These are phyloP conservation scores for Tanacetum coccineum DNA, from an alignment of 129 eudicot species.

Conservation along the genomic window DNA sequence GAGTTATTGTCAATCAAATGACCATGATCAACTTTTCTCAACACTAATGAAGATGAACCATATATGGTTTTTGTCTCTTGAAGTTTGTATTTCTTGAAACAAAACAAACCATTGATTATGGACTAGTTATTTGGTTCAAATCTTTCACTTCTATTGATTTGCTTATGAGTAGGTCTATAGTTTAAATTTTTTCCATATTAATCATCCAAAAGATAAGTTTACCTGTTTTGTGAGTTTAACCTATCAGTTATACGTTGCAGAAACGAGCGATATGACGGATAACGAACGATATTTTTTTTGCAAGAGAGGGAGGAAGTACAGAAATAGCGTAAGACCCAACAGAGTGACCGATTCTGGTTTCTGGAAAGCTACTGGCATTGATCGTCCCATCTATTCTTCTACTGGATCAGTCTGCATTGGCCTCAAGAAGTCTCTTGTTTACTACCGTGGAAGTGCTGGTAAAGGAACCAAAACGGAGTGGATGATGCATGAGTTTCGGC, in stretches of 20 bases:
- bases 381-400: conserved; percentile 55
- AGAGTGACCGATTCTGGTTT: conserved; percentile 91
- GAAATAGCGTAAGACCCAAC: conserved; percentile 86
- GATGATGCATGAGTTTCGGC: conserved; percentile 93
- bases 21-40: too few species aligned
- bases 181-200: too few species aligned
- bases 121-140: too few species aligned
- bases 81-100: background rate
- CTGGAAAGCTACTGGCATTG: conserved; percentile 97
- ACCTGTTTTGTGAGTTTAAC: background rate
- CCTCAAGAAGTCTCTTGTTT: conserved; percentile 71
- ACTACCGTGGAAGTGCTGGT: conserved; percentile 76
- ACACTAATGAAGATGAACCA: too few species aligned
- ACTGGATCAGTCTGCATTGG: conserved; percentile 52
- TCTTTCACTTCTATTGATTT: too few species aligned
- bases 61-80: too few species aligned
- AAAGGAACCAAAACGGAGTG: conserved; percentile 86
- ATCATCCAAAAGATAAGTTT: background rate
- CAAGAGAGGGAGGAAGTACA: conserved; percentile 87
- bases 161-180: too few species aligned
- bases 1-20: too few species aligned
- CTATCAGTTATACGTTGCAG: conserved; percentile 27
- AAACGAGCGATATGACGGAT: conserved; percentile 52
- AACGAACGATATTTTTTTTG: conserved; percentile 93
- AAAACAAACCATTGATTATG: too few species aligned